Percentiles rank a stretch among this genome's conserved stretches.
These are phyloP conservation scores for Byssothecium circinans DNA, from an alignment of 2,329 filamentous ascomycete genomes.

Conservation along the genomic window DNA sequence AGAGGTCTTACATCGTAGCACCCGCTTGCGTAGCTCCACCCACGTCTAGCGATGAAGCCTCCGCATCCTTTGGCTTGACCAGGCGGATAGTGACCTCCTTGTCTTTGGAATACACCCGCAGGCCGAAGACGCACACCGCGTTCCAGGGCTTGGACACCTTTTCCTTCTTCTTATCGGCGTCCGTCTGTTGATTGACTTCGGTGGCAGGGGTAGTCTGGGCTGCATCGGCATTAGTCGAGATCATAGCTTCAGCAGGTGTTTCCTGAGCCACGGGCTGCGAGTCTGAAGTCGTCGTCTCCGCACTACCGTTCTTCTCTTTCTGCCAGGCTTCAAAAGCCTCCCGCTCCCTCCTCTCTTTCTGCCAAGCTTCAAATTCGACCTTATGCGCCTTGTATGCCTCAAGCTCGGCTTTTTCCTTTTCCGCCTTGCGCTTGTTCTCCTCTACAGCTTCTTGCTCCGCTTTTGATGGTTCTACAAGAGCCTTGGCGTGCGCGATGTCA, in stretches of 20 bases:
- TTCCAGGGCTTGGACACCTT: constrained; percentile 55
- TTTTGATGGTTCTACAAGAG: constrained; percentile 54
- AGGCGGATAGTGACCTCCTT: constrained; percentile 35
- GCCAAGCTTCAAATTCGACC: constrained; percentile 26
- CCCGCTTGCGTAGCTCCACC: constrained; percentile 36
- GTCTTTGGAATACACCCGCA: constrained; percentile 53
- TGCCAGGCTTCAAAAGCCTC: no score
- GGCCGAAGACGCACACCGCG: constrained; percentile 60
- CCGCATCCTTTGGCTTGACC: constrained; percentile 34
- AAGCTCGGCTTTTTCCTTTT: constrained; percentile 31
- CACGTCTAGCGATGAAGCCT: constrained; percentile 33
- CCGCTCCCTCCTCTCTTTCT: no score
- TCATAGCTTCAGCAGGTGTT: neutral
- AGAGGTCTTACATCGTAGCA: constrained; percentile 39
- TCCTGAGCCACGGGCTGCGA: neutral
- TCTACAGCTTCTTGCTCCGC: constrained; percentile 46
- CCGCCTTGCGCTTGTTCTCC: constrained; percentile 35
- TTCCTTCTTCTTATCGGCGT: constrained; percentile 6
- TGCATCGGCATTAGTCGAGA: neutral
- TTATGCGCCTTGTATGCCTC: constrained; percentile 18
- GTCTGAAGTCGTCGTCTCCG: neutral
- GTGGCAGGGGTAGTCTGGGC: neutral
- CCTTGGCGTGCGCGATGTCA: constrained; percentile 70
- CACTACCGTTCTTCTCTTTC: constrained; percentile 11
- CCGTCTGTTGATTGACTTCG: constrained; percentile 1